phyloP scores from a whole-genome alignment of 768 basidiomycete genomes.

The Gyrodon lividus region DNA sequence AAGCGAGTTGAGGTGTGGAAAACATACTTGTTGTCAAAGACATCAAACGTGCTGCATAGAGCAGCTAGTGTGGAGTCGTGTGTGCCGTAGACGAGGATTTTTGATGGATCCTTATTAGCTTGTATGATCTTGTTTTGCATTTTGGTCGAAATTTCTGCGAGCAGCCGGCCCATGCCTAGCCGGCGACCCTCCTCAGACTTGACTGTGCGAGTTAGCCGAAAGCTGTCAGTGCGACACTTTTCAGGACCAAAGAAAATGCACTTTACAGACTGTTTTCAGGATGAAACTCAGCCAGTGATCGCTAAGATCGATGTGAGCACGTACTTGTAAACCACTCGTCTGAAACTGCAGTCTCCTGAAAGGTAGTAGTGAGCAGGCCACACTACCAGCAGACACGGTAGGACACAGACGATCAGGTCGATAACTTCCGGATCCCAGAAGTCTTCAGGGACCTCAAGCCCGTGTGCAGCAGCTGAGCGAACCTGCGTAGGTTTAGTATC shows the following conservation, averaged over 20 bases:
- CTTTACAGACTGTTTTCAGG: slow-evolving; percentile 23
- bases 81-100: slow-evolving; percentile 67
- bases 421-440: slow-evolving; percentile 63
- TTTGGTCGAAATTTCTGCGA: slow-evolving; percentile 60
- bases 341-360: slow-evolving; percentile 68
- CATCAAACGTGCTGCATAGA: slow-evolving; percentile 62
- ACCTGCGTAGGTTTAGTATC: slow-evolving; percentile 39
- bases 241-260: not conserved
- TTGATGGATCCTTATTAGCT: slow-evolving; percentile 48
- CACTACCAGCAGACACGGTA: not conserved
- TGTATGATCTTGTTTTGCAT: slow-evolving; percentile 57
- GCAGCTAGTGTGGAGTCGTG: slow-evolving; percentile 74
- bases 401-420: slow-evolving; percentile 51
- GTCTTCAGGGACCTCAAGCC: slow-evolving; percentile 66
- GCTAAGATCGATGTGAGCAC: slow-evolving; percentile 5
- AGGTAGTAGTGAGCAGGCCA: not conserved
- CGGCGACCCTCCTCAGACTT: slow-evolving; percentile 71
- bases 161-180: slow-evolving; percentile 74
- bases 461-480: slow-evolving; percentile 68
- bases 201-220: slow-evolving; percentile 41
- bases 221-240: not conserved
- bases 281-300: slow-evolving; percentile 3
- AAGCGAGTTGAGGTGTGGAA: not conserved
- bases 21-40: slow-evolving; percentile 65
- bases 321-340: slow-evolving; percentile 76